Percentiles rank a stretch among this genome's conserved stretches.
phyloP scores from a whole-genome alignment of 2,329 filamentous ascomycete species.

The Ascochyta fabae region DNA sequence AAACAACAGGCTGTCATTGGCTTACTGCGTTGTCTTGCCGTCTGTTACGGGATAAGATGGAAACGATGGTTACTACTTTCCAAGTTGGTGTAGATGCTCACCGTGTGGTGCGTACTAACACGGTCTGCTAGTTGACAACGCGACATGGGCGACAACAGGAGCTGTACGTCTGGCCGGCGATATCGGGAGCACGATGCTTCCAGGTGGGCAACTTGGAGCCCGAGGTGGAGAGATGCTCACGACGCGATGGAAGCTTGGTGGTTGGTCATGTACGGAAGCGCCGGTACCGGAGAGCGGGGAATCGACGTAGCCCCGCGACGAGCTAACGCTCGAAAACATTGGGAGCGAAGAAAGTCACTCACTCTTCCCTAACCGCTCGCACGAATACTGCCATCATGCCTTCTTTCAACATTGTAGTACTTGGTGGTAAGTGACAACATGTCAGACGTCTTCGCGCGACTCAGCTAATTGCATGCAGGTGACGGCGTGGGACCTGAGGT shows the following conservation, averaged over 20 bases:
- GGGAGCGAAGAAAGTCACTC: neutral
- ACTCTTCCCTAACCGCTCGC: slow-evolving; percentile 3
- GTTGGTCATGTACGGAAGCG: neutral
- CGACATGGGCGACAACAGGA: neutral
- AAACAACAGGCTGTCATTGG: neutral
- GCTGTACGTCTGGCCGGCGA: neutral
- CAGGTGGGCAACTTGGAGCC: neutral
- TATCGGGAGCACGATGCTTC: neutral
- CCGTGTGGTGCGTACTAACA: too few relatives aligned
- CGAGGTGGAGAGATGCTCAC: slow-evolving; percentile 2
- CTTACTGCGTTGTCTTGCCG: neutral
- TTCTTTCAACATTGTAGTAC: slow-evolving; percentile 52
- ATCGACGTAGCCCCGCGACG: slow-evolving; percentile 8
- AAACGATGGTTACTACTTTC: too few relatives aligned
- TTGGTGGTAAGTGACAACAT: slow-evolving; percentile 42
- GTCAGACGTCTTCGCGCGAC: neutral
- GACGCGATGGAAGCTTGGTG: neutral
- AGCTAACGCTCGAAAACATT: slow-evolving; percentile 16
- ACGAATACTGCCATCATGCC: slow-evolving; percentile 38
- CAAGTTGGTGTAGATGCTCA: too few relatives aligned
- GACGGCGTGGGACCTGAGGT: slow-evolving; percentile 53
- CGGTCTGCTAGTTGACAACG: too few relatives aligned
- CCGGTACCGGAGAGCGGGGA: slow-evolving; percentile 13
- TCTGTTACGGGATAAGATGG: too few relatives aligned
- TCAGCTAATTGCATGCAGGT: slow-evolving; percentile 37